Base-by-base conservation (phyloP, 2,329 filamentous ascomycete genomes). In the Penicillium italicum region DNA sequence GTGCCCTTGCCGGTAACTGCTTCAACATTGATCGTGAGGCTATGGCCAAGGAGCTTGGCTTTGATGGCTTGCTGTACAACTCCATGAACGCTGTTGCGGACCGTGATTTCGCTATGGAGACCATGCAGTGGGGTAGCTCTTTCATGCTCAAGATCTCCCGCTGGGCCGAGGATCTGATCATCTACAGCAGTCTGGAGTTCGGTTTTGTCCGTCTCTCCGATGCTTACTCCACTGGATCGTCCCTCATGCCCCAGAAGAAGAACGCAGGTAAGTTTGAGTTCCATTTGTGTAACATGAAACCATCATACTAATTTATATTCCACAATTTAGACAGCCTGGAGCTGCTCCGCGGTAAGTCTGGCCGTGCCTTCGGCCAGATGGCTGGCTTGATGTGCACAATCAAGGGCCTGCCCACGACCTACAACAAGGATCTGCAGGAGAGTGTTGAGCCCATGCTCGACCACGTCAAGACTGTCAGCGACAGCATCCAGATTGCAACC, bases 401-500 rank as follows among this genome's bases (percentile, higher is more conserved):
- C 73, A 87, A 88, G 74, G 88, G 88, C 53, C 82, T 94, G 28
- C 89, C 90, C 2, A 88, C 83, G 41, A 91, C 88, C 3, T 95
- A 95, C 79, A 93, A 95, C 79, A 96, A 95, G 76, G 90, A 96
- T 72, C 76, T 95, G n/a, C 90, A 96, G 75, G 91, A 96, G 76
- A 87, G 85, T 56, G 86, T 90, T 59, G 88, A 95, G 79, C 87
- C 88, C n/a, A 85, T 96, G 76, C 83, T 96, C 46, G 90, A 95
- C 73, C 84, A 87, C 71, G 83, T 92, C 74, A 89, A 91, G 81
- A 93, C 90, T 6, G 81, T 94, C 59, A 82, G 82, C 54, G 88
- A 95, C 78, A 91, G 88, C 68, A 82, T 95, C 52, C 85, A 88
- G 72, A 96, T 96, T 65, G 89, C 89, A 28, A 89, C 88, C 24